Evolutionary conservation across 2,329 filamentous ascomycete species (phyloP), one percentile per base, ranked within the genome.

Genomic region (Botrytis fragariae): DNA sequence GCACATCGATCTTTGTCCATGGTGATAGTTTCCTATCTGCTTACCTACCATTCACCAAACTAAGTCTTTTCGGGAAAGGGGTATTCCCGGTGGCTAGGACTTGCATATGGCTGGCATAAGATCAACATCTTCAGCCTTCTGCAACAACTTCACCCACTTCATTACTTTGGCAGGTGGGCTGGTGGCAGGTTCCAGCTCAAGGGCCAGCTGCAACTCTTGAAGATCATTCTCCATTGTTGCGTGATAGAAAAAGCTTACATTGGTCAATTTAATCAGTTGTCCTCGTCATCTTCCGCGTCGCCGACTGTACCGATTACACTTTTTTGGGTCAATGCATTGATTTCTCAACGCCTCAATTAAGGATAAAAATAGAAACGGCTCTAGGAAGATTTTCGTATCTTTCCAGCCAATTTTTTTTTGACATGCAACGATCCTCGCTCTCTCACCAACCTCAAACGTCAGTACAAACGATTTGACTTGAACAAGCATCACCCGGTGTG

Each of bases 391-490:
- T 60, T 69, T 45, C 51, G 42, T 25, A 44, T 25, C 29, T 32
- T 57, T 60, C 51, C 54, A 69, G 67, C 39, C 48, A 61, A 37
- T 10, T 44, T 20, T 42, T 69, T 57, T 69, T 12, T 25, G 42
- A 69, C 67, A 57, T 57, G 51, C n/a, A 57, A 57, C 14, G 51
- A 57, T 69, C 67, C 67, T 54, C 37, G 12, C 10, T 35, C 51
- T 69, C 67, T 54, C 37, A 69, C 67, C 51, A 61, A 60, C 67
- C 67, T 70, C 68, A 70, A 70, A 70, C 68, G n/a, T 65, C 63
- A 65, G 12, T 22, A 45, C 14, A 37, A 45, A 48, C 29, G 29
- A 35, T 48, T 22, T 48, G 29, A 48, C 39, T 57, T 48, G 35
- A 37, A 63, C 69, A 62, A 70, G 68, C 68, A 70, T 71, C 16